Evolutionary conservation across 139 green algal species (phyloP), one percentile per base, ranked within the genome.

Genomic region (Spirogloea muscicola): DNA sequence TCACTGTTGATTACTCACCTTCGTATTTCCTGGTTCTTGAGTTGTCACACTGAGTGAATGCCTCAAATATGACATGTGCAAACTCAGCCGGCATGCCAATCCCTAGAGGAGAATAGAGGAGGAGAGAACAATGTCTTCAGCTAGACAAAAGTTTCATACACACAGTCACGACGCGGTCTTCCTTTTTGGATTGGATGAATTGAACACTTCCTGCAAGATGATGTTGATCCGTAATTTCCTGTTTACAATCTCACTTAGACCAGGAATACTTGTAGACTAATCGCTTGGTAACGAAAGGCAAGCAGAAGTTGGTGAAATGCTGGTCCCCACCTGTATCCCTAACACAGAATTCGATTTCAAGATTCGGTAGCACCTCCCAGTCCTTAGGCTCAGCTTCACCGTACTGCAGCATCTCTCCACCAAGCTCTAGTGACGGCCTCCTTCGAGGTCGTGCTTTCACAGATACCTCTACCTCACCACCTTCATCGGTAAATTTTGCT

Each of bases 11-110:
- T 13, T 16, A 13, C 37, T 39, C 6, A 44, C 69, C 69, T 70
- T 77, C 69, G 51, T 77, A 77, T 1, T 55, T 39, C 16, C 69
- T 31, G 6, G 55, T 77, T 2, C 69, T 34, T 25, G 69, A 77
- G 60, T 77, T 77, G 48, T 77, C 69, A 29, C 69, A 77, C 44
- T 77, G 69, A 1, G 69, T 77, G 52, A 77, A 77, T 6, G 69
- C 69, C 55, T 77, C 69, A 39, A 77, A 77, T 25, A 77, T 69
- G 33, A 77, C 39, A 16, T 31, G 13, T 13, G 40, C 43, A 29
- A 77, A 77, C 3, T 69, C 57, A 25, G 21, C 10, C 5, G 69
- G 69, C 52, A 77, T 77, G 36, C 69, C 69, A 43, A 77, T 77
- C 25, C 69, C 69, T 37, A 27, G 49, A 25, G 49, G 33, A 27